phyloP scores from a whole-genome alignment of 306 rosid species.

The Vigna radiata region DNA sequence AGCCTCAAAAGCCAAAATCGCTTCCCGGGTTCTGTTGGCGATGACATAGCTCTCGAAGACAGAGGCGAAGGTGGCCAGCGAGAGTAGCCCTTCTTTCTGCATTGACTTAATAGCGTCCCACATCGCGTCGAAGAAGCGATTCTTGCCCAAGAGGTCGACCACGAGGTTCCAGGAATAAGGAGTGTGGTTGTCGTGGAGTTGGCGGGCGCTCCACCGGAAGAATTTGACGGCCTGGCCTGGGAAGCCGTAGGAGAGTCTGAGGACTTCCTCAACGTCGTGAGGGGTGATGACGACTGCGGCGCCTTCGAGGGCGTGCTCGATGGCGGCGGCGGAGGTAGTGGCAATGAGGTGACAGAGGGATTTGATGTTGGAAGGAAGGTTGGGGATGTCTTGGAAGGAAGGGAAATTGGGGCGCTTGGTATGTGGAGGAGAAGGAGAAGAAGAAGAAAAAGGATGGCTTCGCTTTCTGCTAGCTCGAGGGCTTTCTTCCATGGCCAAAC shows the following conservation, averaged over 20 bases:
- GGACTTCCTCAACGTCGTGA: conserved; percentile 64
- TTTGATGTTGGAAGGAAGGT: conserved; percentile 45
- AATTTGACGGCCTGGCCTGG: conserved; percentile 68
- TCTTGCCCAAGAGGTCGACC: conserved; percentile 68
- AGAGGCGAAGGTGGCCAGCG: conserved; percentile 70
- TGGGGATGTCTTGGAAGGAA: conserved; percentile 54
- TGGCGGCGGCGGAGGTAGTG: conserved; percentile 47
- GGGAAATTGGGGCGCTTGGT: conserved; percentile 35
- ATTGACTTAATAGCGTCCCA: conserved; percentile 76
- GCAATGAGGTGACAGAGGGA: conserved; percentile 61
- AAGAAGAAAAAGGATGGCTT: background rate
- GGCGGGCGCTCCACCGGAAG: conserved; percentile 73
- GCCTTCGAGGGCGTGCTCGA: conserved; percentile 51
- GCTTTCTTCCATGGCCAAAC: background rate
- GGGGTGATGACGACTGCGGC: conserved; percentile 48
- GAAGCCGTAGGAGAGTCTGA: conserved; percentile 65
- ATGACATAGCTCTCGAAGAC: conserved; percentile 65
- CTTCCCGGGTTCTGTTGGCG: conserved; percentile 52
- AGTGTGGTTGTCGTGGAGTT: conserved; percentile 60
- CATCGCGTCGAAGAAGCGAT: conserved; percentile 64
- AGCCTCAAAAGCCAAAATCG: conserved; percentile 58
- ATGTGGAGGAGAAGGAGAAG: background rate
- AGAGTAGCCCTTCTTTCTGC: conserved; percentile 51
- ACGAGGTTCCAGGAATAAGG: conserved; percentile 78
- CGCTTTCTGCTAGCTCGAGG: background rate